Conservation (phyloP, 768 basidiomycete species). For the Termitomyces heimii region DNA sequence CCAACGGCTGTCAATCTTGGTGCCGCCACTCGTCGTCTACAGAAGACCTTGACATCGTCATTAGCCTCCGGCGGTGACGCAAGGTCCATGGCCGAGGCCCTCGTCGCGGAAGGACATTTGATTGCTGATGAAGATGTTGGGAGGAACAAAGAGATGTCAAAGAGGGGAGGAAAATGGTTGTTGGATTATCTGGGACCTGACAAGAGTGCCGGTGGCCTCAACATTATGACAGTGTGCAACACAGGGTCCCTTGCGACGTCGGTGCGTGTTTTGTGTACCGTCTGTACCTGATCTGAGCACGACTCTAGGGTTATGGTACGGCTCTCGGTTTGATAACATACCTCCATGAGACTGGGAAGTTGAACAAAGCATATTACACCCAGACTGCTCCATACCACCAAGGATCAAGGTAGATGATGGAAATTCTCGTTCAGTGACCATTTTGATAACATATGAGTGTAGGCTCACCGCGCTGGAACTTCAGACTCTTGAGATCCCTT, state of each 20-base stretch:
- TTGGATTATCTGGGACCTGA: conserved; percentile 37
- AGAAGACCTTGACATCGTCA: conserved; percentile 37
- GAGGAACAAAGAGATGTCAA: conserved; percentile 81
- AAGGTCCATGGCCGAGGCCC: conserved; percentile 43
- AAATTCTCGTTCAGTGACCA: neutral
- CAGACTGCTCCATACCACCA: conserved; percentile 95
- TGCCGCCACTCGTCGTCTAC: conserved; percentile 73
- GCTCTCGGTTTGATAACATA: conserved; percentile 92
- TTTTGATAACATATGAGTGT: neutral
- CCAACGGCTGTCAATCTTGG: conserved; percentile 96
- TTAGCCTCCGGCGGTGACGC: conserved; percentile 38
- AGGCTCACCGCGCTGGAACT: conserved; percentile 91
- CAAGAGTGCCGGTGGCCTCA: conserved; percentile 44
- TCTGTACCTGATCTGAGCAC: neutral
- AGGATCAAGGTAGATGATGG: conserved; percentile 58
- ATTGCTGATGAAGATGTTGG: conserved; percentile 88
- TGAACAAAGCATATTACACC: conserved; percentile 85
- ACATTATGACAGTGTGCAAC: conserved; percentile 92
- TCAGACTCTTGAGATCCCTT: conserved; percentile 75
- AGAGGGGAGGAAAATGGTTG: conserved; percentile 85
- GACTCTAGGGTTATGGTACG: conserved; percentile 85
- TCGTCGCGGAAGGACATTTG: conserved; percentile 65
- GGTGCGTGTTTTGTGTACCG: conserved; percentile 34
- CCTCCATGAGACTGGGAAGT: conserved; percentile 70
- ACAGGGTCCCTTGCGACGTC: conserved; percentile 96